Conservation (phyloP, 306 rosid species). For the Benincasa hispida region DNA sequence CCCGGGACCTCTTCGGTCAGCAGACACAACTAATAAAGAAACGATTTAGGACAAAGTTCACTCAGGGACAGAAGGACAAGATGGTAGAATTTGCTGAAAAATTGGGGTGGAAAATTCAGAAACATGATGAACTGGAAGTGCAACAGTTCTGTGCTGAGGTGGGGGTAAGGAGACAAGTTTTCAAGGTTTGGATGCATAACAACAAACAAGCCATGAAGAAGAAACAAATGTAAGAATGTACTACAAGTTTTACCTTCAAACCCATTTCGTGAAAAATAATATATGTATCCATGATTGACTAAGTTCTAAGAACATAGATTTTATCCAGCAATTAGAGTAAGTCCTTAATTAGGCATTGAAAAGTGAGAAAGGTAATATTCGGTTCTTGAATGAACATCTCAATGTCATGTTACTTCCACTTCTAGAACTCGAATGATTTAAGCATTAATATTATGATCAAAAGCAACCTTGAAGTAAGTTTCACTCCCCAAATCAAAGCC, state of each 20-base stretch:
- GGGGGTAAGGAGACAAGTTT: slow-evolving; percentile 60
- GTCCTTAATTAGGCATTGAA: not conserved
- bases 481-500: not conserved
- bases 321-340: not conserved
- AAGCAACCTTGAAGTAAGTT: not conserved
- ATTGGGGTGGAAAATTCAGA: slow-evolving; percentile 85
- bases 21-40: slow-evolving; percentile 23
- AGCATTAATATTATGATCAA: not conserved
- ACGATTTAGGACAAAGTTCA: slow-evolving; percentile 75
- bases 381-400: not conserved
- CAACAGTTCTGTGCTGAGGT: slow-evolving; percentile 66
- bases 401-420: not conserved
- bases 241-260: not conserved
- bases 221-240: slow-evolving; percentile 16
- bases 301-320: not conserved
- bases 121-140: slow-evolving; percentile 74
- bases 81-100: slow-evolving; percentile 85
- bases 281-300: not conserved
- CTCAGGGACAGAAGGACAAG: slow-evolving; percentile 55
- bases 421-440: not conserved
- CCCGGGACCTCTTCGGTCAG: slow-evolving; percentile 4
- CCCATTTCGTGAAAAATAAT: slow-evolving; percentile 5
- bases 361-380: not conserved
- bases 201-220: slow-evolving; percentile 78
- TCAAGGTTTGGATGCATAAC: slow-evolving; percentile 99